phyloP scores from a whole-genome alignment of 1,284 basidiomycete species.

The Marasmius tenuissimus region DNA sequence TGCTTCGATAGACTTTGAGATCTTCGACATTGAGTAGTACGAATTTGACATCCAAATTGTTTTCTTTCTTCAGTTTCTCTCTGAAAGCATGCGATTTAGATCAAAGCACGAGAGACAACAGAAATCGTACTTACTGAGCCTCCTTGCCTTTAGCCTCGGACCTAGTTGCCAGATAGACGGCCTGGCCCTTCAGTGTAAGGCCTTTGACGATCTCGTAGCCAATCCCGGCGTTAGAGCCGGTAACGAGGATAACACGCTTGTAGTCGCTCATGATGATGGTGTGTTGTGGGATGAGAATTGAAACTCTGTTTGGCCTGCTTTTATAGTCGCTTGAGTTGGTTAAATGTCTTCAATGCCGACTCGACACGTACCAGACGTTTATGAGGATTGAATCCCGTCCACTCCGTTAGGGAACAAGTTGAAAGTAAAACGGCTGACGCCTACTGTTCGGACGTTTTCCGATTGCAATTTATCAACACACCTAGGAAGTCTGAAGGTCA shows the following conservation, averaged over 20 bases:
- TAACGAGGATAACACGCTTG: slow-evolving; percentile 12
- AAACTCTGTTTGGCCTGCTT: too few relatives aligned
- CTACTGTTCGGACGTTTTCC: too few relatives aligned
- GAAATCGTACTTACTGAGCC: slow-evolving; percentile 5
- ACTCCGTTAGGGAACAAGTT: too few relatives aligned
- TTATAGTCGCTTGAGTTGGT: too few relatives aligned
- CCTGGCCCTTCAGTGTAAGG: slow-evolving; percentile 18
- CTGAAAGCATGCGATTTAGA: slow-evolving; percentile 6
- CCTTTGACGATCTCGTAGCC: slow-evolving; percentile 19
- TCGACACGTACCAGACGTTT: too few relatives aligned
- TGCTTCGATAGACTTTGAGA: slow-evolving; percentile 29
- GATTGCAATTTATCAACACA: too few relatives aligned
- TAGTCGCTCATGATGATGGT: neutral
- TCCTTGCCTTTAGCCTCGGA: slow-evolving; percentile 17
- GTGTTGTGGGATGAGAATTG: too few relatives aligned
- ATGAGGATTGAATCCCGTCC: too few relatives aligned
- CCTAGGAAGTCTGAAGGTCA: too few relatives aligned
- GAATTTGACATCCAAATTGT: slow-evolving; percentile 28
- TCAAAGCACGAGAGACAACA: neutral
- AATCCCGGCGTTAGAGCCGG: slow-evolving; percentile 18
- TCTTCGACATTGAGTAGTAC: slow-evolving; percentile 38
- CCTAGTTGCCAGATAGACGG: slow-evolving; percentile 18
- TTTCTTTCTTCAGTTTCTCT: slow-evolving; percentile 25
- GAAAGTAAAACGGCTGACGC: too few relatives aligned
- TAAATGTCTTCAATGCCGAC: too few relatives aligned